Evolutionary conservation across 2,329 filamentous ascomycete genomes (phyloP), one percentile per base, ranked within the genome.

Genomic region (Neurospora sp.): DNA sequence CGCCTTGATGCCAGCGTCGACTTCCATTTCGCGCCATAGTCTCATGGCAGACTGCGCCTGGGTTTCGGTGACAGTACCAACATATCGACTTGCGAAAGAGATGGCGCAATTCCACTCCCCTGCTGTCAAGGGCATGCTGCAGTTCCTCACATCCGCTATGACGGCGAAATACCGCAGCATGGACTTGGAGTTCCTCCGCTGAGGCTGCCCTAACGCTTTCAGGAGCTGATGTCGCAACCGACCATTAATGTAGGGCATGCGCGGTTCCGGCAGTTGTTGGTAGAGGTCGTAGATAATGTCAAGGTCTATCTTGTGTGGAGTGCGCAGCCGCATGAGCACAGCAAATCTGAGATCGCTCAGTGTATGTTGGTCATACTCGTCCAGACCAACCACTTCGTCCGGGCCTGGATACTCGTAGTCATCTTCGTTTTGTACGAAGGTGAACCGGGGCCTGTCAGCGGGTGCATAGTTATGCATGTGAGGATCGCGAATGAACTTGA

Each of bases 21-120:
- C 84, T 79, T 99, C 96, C 93, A 98, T 98, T 75, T 96, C 89
- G 73, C 87, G 89, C 94, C 95, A 99, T 33, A 96, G 80, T 67
- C 88, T 86, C 66, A 99, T 83, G 0, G 92, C 90, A 5, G 88
- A 85, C 78, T 92, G 83, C 62, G 92, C 79, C 78, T 93, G 86
- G 52, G 85, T 76, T 66, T 85, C 83, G 66, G 87, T 84, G 46
- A 89, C 83, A 11, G 77, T 82, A 9, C 86, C 83, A 73, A 90
- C 88, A 74, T 91, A 93, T 70, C 90, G 89, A 43, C 90, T 90
- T 10, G 92, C 91, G 76, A 96, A 91, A 23, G 91, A 86, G 68
- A 97, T 88, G 43, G 93, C 94, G 46, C 88, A 89, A 72, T 92
- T 97, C 94, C 94, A 99, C 77, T 97, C 89, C 0, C 84, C 81